Conservation (phyloP, 1,284 basidiomycete genomes). For the Abortiporus biennis region DNA sequence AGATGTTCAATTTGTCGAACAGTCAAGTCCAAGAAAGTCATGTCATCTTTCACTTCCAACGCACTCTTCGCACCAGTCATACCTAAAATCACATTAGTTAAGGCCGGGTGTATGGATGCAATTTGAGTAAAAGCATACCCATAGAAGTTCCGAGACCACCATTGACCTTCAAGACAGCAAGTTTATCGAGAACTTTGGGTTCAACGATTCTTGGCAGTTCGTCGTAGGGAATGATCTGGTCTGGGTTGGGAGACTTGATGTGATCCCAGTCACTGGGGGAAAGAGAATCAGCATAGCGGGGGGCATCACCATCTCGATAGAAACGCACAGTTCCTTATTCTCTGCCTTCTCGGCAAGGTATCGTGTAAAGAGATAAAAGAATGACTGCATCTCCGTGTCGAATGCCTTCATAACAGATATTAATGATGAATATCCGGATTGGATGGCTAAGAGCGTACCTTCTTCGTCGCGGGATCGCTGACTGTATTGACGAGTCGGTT, state of each 20-base stretch:
- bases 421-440: background rate
- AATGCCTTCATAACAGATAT: slow-evolving; percentile 58
- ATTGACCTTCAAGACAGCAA: slow-evolving; percentile 99
- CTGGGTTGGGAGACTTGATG: slow-evolving; percentile 90
- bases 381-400: slow-evolving; percentile 97
- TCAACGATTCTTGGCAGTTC: slow-evolving; percentile 55
- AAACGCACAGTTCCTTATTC: slow-evolving; percentile 85
- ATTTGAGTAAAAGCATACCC: slow-evolving; percentile 44
- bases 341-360: slow-evolving; percentile 95
- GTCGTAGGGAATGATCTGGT: slow-evolving; percentile 90
- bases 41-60: slow-evolving; percentile 92
- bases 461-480: slow-evolving; percentile 72
- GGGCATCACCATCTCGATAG: slow-evolving; percentile 13
- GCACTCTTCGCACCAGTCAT: slow-evolving; percentile 94
- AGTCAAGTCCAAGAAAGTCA: slow-evolving; percentile 98
- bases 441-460: slow-evolving; percentile 43
- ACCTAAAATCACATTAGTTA: slow-evolving; percentile 32
- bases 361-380: slow-evolving; percentile 98
- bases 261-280: slow-evolving; percentile 89
- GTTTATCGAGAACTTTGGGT: slow-evolving; percentile 78
- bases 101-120: background rate
- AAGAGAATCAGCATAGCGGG: background rate
- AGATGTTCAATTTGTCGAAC: slow-evolving; percentile 95
- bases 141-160: slow-evolving; percentile 98
- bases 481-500: slow-evolving; percentile 85